phyloP scores from a whole-genome alignment of 2,329 filamentous ascomycete genomes.

The Pseudocercospora eumusae region DNA sequence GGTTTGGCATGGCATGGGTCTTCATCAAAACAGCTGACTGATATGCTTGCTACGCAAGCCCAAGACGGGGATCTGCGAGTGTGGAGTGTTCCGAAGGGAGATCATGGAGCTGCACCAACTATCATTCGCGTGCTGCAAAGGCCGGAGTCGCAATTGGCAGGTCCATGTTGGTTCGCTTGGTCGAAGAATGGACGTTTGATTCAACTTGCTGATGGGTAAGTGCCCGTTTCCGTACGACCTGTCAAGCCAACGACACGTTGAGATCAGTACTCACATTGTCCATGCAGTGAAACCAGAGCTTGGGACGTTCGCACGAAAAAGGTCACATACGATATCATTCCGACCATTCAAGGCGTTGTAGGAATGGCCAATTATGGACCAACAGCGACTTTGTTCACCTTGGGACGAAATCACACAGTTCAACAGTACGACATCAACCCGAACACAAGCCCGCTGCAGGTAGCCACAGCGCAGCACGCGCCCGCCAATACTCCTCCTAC shows the following conservation, averaged over 20 bases:
- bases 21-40: constrained; percentile 91
- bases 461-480: constrained; percentile 83
- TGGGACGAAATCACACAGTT: constrained; percentile 82
- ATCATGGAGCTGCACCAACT: constrained; percentile 71
- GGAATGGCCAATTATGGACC: constrained; percentile 87
- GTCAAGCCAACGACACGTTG: constrained; percentile 1
- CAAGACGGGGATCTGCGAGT: constrained; percentile 89
- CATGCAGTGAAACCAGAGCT: constrained; percentile 72
- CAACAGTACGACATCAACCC: constrained; percentile 95
- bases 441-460: constrained; percentile 65
- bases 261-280: constrained; percentile 8
- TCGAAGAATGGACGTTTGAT: constrained; percentile 97
- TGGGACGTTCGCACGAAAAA: constrained; percentile 99
- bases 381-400: constrained; percentile 86
- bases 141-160: constrained; percentile 69
- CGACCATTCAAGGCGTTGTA: constrained; percentile 76
- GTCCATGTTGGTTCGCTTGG: constrained; percentile 96
- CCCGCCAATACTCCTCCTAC: constrained; percentile 77
- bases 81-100: constrained; percentile 89
- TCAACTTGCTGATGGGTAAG: constrained; percentile 87
- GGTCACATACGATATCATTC: constrained; percentile 84
- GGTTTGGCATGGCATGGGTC: constrained; percentile 94
- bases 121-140: constrained; percentile 85
- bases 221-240: constrained; percentile 32
- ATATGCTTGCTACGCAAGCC: constrained; percentile 94